phyloP scores from a whole-genome alignment of 2,329 filamentous ascomycete species.

The Mollisia scopiformis region DNA sequence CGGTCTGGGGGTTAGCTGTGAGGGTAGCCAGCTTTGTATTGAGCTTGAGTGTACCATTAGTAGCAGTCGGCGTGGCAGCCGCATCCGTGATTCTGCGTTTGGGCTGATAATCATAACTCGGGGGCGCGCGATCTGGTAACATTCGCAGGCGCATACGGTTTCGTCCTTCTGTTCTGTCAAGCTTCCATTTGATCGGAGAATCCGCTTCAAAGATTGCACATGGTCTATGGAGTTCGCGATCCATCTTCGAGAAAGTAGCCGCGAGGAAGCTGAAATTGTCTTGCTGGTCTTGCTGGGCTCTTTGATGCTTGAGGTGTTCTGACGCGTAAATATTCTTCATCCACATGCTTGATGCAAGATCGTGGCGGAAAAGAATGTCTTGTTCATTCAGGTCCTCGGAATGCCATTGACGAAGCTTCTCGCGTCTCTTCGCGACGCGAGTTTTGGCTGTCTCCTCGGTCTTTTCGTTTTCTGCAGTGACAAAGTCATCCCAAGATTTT shows the following conservation, averaged over 20 bases:
- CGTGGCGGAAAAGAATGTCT: conserved; percentile 77
- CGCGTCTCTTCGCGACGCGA: conserved; percentile 75
- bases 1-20: conserved; percentile 14
- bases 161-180: conserved; percentile 93
- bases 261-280: conserved; percentile 82
- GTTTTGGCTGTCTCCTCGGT: conserved; percentile 75
- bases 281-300: conserved; percentile 88
- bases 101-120: conserved; percentile 78
- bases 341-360: conserved; percentile 87
- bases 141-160: conserved; percentile 93
- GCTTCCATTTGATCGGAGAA: conserved; percentile 75
- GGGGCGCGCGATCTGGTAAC: conserved; percentile 72
- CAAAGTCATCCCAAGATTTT: conserved; percentile 87
- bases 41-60: conserved; percentile 41
- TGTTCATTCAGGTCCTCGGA: conserved; percentile 69
- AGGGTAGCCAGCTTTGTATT: conserved; percentile 29
- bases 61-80: no score
- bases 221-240: conserved; percentile 75
- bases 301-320: conserved; percentile 89
- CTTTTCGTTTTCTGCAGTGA: conserved; percentile 76
- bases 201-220: conserved; percentile 78
- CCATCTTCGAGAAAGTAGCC: conserved; percentile 76
- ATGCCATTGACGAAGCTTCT: conserved; percentile 82
- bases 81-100: conserved; percentile 68
- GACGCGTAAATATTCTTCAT: conserved; percentile 93